Base-by-base conservation (phyloP, 345 rosid species). In the Hibiscus trionum region DNA sequence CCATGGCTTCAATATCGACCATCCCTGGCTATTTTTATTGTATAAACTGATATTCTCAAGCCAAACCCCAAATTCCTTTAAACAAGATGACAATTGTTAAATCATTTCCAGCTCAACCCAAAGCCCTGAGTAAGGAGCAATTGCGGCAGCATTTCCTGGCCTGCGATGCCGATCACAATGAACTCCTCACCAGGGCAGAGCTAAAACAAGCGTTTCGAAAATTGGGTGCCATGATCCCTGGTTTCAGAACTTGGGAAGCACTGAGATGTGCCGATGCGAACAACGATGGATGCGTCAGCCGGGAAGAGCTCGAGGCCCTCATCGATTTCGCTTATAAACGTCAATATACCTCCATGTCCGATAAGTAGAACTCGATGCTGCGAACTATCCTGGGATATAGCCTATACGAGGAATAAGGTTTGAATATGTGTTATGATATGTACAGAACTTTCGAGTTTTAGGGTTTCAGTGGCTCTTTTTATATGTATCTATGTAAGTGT, bases 201-300 rank as follows among this genome's bases (percentile, higher is more conserved):
- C 27, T 49, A 7, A 67, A 50, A 16, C 12, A 66, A 12, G 70
- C 71, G 26, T 67, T 67, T 29, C 12, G 1, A 2, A 49, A 50
- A 1, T 10, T 67, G 39, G 57, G 71, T 49, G 71, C 59, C 11
- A 11, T 67, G 9, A 14, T 67, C 59, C 59, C 71, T 29, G 59
- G 24, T 16, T 67, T 15, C 42, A 67, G 71, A 67, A 31, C 71
- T 26, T 29, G 71, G 57, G 44, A 67, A 50, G 59, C 42, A 16
- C 6, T 67, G 21, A 29, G 16, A 67, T 35, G 21, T 26, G 59
- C 44, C 8, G 71, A 67, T 29, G 59, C 37, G 5, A 67, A 67
- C 10, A 50, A n/a, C 27, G 71, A 67, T 16, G 71, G 71, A 49
- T 16, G 26, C 24, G 59, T 67, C 14, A 67, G 42, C 42, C 6